Base-by-base conservation (phyloP, 2,329 filamentous ascomycete species). In the Ceratocystis papillata region DNA sequence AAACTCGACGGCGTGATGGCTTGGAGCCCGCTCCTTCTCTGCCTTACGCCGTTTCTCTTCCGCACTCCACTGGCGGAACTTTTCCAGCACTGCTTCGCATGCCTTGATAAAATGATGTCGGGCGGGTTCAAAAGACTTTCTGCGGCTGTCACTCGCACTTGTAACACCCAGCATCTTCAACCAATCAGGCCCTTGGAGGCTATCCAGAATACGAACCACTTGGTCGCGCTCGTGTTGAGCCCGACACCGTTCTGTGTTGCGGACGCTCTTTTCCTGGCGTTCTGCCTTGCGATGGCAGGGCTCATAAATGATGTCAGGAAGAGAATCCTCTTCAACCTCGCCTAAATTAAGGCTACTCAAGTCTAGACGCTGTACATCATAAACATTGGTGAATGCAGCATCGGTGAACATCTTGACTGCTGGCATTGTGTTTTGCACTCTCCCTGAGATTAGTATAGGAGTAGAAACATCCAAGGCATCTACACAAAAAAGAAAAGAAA, bases 161-260 rank as follows among this genome's bases (percentile, higher is more conserved):
- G 86, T 93, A 44, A 97, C 87, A 30, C 93, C 94, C 85, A 99
- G 91, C 3, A 92, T 83, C 68, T 89, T 87, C 66, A 96, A 79
- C 94, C 94, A 99, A 75, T 97, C 94, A 67, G 89, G 90, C 1
- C 93, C 89, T 73, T 90, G 88, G 0, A 99, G 81, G 20, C 90
- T 90, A 65, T 94, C 90, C 5, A 96, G 80, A 17, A 87, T 75
- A 44, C 84, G 79, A 65, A 84, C 80, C 50, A 87, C 82, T 70
- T 86, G 83, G 68, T 86, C 83, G 70, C 81, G 84, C 70, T 87
- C 84, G 77, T 87, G 84, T 70, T 87, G 83, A 17, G 84, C 84
- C 8, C 83, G 80, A 12, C 83, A 83, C 72, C 82, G 85, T 72
- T 87, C 84, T 0, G 82, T 79, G 69, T 87, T 87, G 41, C 84